phyloP scores from a whole-genome alignment of 306 rosid species.

The Prunus armeniaca region DNA sequence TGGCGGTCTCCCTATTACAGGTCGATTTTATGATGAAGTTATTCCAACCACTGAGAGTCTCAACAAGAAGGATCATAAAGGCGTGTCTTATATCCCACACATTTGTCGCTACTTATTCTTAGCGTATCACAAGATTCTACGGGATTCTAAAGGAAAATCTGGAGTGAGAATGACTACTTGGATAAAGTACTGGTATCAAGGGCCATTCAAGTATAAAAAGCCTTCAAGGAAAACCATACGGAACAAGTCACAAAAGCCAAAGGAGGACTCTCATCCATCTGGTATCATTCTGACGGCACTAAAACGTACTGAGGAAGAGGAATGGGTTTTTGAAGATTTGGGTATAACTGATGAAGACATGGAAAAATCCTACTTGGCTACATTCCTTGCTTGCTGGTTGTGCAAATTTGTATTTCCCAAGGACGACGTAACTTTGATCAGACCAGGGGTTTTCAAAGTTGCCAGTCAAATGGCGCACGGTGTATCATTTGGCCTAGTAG shows the following conservation, averaged over 20 bases:
- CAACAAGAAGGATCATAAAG: neutral
- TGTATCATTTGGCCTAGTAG: accelerated
- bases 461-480: neutral
- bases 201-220: no score
- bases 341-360: neutral
- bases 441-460: neutral
- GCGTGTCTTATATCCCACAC: accelerated
- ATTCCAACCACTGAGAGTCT: neutral
- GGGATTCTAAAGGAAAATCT: neutral
- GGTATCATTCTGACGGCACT: accelerated
- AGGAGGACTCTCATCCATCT: no score
- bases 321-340: neutral
- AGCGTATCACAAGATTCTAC: neutral
- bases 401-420: neutral
- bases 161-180: neutral
- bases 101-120: neutral
- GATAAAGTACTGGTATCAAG: no score
- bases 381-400: neutral
- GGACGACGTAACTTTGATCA: neutral
- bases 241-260: no score
- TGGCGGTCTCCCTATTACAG: neutral
- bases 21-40: neutral
- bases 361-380: neutral
- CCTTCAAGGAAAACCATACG: no score
- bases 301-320: accelerated